These are phyloP conservation scores for Edhazardia aedis DNA, from an alignment of 371 early-diverging fungal species.

Conservation along the genomic window DNA sequence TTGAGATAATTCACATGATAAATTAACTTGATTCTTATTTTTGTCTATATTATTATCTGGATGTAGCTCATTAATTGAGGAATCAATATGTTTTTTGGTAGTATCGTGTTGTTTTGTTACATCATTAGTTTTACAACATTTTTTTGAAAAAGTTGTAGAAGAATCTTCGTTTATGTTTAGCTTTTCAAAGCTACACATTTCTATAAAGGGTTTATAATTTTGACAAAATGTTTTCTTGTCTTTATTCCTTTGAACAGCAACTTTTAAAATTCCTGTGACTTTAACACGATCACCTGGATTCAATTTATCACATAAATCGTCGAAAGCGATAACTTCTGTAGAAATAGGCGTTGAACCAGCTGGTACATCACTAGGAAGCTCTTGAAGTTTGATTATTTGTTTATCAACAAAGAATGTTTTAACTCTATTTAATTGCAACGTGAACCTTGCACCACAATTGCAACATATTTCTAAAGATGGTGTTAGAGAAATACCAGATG, in stretches of 20 bases:
- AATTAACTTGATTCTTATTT: too few relatives aligned
- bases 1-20: too few relatives aligned
- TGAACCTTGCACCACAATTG: slow-evolving; percentile 47
- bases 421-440: slow-evolving; percentile 57
- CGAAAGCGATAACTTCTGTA: slow-evolving; percentile 66
- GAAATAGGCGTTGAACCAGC: slow-evolving; percentile 96
- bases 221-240: too few relatives aligned
- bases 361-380: slow-evolving; percentile 84
- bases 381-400: slow-evolving; percentile 81
- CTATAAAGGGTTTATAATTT: too few relatives aligned
- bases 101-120: background rate
- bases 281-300: slow-evolving; percentile 89
- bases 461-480: too few relatives aligned
- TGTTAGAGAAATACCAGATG: too few relatives aligned
- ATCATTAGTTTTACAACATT: background rate
- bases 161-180: too few relatives aligned
- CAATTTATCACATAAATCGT: slow-evolving; percentile 73
- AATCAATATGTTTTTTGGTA: background rate
- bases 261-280: slow-evolving; percentile 80
- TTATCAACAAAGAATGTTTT: slow-evolving; percentile 75
- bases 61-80: background rate
- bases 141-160: background rate
- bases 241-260: slow-evolving; percentile 59
- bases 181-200: too few relatives aligned
- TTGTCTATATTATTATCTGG: background rate